Conservation (phyloP, 140 eudicot species). For the Oenanthe javanica region DNA sequence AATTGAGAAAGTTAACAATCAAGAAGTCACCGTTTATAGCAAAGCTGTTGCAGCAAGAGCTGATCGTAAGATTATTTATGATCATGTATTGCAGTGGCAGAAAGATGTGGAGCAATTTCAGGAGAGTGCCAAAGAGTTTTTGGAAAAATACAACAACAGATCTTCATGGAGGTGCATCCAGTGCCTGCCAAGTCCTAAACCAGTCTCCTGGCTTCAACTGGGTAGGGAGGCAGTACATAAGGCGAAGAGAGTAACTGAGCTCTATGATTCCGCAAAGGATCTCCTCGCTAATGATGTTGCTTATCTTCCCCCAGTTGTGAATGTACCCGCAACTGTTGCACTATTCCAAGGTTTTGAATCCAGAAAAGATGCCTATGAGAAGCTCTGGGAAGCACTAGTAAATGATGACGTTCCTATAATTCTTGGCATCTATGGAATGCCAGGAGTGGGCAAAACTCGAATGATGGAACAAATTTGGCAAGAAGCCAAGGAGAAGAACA, state of each 20-base stretch:
- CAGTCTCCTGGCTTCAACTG: neutral
- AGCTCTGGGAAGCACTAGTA: neutral
- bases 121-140: neutral
- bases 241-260: neutral
- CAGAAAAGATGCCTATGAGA: neutral
- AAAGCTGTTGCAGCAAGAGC: neutral
- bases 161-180: neutral
- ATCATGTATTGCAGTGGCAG: neutral
- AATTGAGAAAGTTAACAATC: neutral
- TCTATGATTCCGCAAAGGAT: neutral
- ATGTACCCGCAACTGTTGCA: neutral
- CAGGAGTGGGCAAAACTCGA: constrained; percentile 1
- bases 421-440: constrained; percentile 15
- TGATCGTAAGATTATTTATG: neutral
- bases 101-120: neutral
- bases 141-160: neutral
- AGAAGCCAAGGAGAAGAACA: neutral
- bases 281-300: neutral
- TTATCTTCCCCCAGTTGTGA: neutral
- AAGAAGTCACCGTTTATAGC: neutral
- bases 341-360: neutral
- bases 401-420: no score
- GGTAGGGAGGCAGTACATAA: neutral
- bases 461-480: neutral
- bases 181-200: neutral